Evolutionary conservation across 176 grass and related monocot genomes (phyloP).

Genomic region (Hsuehochloa calcarea): DNA sequence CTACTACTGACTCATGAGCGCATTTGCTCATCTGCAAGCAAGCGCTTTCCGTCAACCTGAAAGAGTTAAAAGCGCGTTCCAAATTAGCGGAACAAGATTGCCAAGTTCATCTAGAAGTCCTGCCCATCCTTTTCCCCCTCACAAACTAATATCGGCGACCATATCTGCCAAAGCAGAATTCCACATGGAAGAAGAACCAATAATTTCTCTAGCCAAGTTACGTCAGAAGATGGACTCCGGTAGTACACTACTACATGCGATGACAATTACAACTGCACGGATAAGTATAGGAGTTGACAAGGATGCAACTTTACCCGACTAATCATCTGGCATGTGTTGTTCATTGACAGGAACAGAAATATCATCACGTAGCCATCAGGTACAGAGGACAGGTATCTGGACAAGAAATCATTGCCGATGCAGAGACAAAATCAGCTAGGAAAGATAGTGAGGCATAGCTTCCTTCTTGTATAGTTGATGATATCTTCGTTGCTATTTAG

Average conservation of each 20-base stretch:
- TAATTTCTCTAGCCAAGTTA: constrained; percentile 8
- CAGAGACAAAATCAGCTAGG: background rate
- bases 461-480: constrained; percentile 16
- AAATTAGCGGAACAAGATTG: background rate
- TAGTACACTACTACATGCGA: background rate
- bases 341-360: constrained; percentile 30
- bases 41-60: background rate
- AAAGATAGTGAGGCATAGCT: background rate
- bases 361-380: constrained; percentile 17
- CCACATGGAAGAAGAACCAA: background rate
- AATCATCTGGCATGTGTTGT: constrained; percentile 36
- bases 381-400: constrained; percentile 7
- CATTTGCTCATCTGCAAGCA: constrained; percentile 16
- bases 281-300: constrained; percentile 22
- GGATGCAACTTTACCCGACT: constrained; percentile 5
- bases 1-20: background rate
- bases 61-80: constrained; percentile 21
- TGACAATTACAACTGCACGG: constrained; percentile 15
- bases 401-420: constrained; percentile 10
- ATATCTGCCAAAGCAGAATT: background rate
- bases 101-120: background rate
- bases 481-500: constrained; percentile 40
- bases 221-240: constrained; percentile 24
- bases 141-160: background rate
- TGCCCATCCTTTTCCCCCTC: constrained; percentile 4